A percentile compares a stretch with the other conserved stretches of the same genome.
These are phyloP conservation scores for Russula griseocarnosa DNA, from an alignment of 768 basidiomycete species.

Conservation along the genomic window DNA sequence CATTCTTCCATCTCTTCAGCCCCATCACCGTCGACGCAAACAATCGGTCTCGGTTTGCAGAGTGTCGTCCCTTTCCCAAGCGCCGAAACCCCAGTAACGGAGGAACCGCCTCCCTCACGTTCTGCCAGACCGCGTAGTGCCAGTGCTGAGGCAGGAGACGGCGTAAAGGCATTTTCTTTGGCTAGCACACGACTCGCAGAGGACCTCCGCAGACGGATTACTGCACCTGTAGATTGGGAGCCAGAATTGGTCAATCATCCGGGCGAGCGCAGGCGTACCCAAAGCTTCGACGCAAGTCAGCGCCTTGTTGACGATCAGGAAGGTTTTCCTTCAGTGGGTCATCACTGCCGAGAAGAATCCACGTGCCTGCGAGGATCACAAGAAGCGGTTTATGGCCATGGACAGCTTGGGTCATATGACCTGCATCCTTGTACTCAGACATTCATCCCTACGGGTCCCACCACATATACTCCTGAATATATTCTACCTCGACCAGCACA, in stretches of 20 bases:
- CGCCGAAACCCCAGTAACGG: constrained; percentile 5
- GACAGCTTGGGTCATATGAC: constrained; percentile 13
- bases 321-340: not conserved
- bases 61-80: constrained; percentile 25
- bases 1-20: constrained; percentile 1
- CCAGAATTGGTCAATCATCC: constrained; percentile 15
- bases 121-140: constrained; percentile 26
- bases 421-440: constrained; percentile 12
- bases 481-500: constrained; percentile 21
- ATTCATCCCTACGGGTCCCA: constrained; percentile 26
- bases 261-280: constrained; percentile 27
- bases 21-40: constrained; percentile 9
- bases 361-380: constrained; percentile 1
- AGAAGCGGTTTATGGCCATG: constrained; percentile 7
- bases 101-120: constrained; percentile 5
- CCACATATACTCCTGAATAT: constrained; percentile 20
- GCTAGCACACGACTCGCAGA: constrained; percentile 24
- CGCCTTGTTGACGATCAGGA: constrained; percentile 9
- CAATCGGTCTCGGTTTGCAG: constrained; percentile 4
- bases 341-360: constrained; percentile 6
- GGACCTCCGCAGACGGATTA: constrained; percentile 24
- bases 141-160: constrained; percentile 29
- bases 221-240: constrained; percentile 21
- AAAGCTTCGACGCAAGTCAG: constrained; percentile 25
- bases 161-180: constrained; percentile 28